These are phyloP conservation scores for Dothiorella sarmentorum DNA, from an alignment of 2,329 filamentous ascomycete species.

Conservation along the genomic window DNA sequence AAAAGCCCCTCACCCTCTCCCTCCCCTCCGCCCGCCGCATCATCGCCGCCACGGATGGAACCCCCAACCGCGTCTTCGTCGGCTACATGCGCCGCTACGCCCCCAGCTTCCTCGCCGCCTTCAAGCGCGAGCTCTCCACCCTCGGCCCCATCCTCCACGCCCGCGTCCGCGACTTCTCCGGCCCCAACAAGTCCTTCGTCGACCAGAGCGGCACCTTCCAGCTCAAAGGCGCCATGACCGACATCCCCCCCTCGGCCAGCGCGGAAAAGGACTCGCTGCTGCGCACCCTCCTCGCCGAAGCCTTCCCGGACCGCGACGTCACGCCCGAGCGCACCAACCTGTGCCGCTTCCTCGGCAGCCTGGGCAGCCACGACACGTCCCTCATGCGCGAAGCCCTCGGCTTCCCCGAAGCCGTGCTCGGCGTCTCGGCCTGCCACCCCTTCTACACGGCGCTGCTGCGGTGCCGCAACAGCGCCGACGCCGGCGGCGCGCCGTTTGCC, in stretches of 20 bases:
- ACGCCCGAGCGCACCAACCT: conserved; percentile 29
- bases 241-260: conserved; percentile 34
- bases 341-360: conserved; percentile 45
- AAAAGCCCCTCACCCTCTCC: conserved; percentile 56
- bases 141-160: conserved; percentile 56
- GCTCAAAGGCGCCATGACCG: conserved; percentile 35
- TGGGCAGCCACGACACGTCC: conserved; percentile 46
- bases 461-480: neutral
- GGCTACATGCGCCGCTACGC: conserved; percentile 63
- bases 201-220: conserved; percentile 49
- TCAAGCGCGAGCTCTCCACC: conserved; percentile 50
- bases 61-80: conserved; percentile 51
- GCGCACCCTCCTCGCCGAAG: conserved; percentile 32
- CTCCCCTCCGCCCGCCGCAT: conserved; percentile 47
- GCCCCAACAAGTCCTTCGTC: conserved; percentile 52
- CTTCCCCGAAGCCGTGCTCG: conserved; percentile 2
- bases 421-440: conserved; percentile 12
- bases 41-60: conserved; percentile 43
- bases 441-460: conserved; percentile 16
- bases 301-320: conserved; percentile 31
- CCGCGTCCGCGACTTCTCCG: conserved; percentile 51
- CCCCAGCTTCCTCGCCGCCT: conserved; percentile 50
- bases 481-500: conserved; percentile 45
- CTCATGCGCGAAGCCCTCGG: conserved; percentile 17
- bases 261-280: conserved; percentile 25